Percentiles rank a stretch among this genome's conserved stretches.
Evolutionary conservation across 805 yeast species (phyloP).

Genomic region (Lipomyces yamadae): DNA sequence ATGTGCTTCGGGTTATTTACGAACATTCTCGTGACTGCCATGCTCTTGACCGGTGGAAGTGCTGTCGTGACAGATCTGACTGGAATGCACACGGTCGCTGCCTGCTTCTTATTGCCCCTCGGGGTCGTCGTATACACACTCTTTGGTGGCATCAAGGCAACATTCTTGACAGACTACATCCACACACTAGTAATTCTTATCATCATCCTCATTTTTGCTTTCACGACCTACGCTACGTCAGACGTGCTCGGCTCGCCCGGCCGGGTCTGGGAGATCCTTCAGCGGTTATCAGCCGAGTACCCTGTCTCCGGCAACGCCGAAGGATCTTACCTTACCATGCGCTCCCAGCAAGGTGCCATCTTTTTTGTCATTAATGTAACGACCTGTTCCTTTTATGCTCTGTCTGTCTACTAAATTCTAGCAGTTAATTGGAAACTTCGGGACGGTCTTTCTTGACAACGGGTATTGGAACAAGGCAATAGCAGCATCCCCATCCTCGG

Average conservation of each 20-base stretch:
- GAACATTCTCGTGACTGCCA: constrained; percentile 87
- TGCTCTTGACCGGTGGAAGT: constrained; percentile 89
- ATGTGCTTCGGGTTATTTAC: constrained; percentile 79
- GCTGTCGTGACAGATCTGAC: constrained; percentile 80
- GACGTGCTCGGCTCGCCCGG: constrained; percentile 79
- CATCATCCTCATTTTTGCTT: constrained; percentile 79
- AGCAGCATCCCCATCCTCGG: constrained; percentile 51
- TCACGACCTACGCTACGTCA: constrained; percentile 75
- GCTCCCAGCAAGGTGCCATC: constrained; percentile 82
- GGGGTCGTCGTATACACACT: constrained; percentile 76
- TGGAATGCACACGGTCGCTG: constrained; percentile 82
- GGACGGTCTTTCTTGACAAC: constrained; percentile 44
- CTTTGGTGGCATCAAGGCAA: constrained; percentile 83
- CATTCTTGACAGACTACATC: constrained; percentile 76
- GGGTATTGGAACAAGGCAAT: constrained; percentile 51
- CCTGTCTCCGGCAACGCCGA: constrained; percentile 82
- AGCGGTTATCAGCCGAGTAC: constrained; percentile 55
- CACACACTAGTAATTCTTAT: constrained; percentile 82
- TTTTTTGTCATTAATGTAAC: constrained; percentile 74
- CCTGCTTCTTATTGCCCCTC: constrained; percentile 79
- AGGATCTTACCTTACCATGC: constrained; percentile 89
- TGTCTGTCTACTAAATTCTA: no score
- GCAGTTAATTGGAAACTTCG: constrained; percentile 49
- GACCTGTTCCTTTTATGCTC: no score
- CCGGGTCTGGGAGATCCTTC: constrained; percentile 73